Evolutionary conservation across 2,329 filamentous ascomycete species (phyloP), one percentile per base, ranked within the genome.

Genomic region (Fusarium humuli): DNA sequence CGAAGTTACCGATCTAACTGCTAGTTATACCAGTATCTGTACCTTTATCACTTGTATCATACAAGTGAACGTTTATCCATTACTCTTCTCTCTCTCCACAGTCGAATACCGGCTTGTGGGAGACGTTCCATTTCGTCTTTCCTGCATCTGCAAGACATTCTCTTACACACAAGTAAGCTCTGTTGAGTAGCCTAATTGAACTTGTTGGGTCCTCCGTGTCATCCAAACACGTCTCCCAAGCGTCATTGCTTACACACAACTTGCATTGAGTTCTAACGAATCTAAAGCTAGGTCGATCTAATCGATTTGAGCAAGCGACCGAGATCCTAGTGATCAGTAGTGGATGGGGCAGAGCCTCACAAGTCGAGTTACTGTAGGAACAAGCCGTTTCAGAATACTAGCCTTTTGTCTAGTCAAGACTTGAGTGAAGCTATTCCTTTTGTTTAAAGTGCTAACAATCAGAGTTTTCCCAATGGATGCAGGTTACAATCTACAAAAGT

Each of bases 251-350:
- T 20, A 44, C 22, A 16, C 11, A 40, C 22, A 13, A 32, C 7
- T n/a, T 53, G 30, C n/a, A 56, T 58, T 61, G 55, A 69, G 67
- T 69, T 71, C 45, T 55, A 13, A 13, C 40, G 18, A 34, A 20
- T 27, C 29, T 37, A 64, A 18, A 40, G 47, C 62, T 70, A 67
- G 32, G 37, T 6, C 16, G 29, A 37, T 32, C 16, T 62, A 46
- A 41, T 57, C 29, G 56, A 49, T 13, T 23, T 45, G 61, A 52
- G 27, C 46, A 48, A 29, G 50, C 23, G 23, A 8, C 46, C 46
- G n/a, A 37, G 57, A 70, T 64, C 46, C 34, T 55, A 49, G 14
- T 25, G 25, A 29, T 16, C 13, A n/a, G 4, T 25, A n/a, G 23
- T 27, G 13, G 25, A 56, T n/a, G 41, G 41, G 29, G 48, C 52